These are phyloP conservation scores for Clonostachys sp. DNA, from an alignment of 2,329 filamentous ascomycete genomes.

Conservation along the genomic window DNA sequence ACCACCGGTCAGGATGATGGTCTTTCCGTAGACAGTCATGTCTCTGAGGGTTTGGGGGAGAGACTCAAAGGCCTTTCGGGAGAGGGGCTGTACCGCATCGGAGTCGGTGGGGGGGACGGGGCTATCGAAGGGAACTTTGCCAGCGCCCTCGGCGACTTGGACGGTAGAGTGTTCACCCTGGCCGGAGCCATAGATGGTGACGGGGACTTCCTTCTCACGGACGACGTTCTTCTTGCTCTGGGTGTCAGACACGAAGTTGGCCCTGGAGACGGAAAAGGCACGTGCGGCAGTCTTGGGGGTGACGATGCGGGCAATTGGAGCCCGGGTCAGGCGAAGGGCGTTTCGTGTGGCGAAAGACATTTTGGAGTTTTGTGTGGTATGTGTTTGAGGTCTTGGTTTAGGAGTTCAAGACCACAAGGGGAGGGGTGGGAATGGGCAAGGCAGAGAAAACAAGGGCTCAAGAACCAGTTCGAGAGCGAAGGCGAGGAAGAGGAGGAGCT, in stretches of 20 bases:
- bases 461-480: background rate
- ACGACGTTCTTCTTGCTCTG: slow-evolving; percentile 46
- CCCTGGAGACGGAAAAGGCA: slow-evolving; percentile 23
- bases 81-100: slow-evolving; percentile 45
- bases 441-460: background rate
- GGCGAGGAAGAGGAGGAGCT: background rate
- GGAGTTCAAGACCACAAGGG: background rate
- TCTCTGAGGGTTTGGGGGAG: slow-evolving; percentile 64
- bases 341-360: slow-evolving; percentile 29
- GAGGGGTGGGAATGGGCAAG: slow-evolving; percentile 1
- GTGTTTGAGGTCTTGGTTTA: too few species aligned
- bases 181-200: slow-evolving; percentile 43
- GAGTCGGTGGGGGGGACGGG: slow-evolving; percentile 33
- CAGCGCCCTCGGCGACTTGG: slow-evolving; percentile 37
- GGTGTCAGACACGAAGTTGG: slow-evolving; percentile 27
- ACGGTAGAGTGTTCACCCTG: slow-evolving; percentile 54
- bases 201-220: slow-evolving; percentile 52
- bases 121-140: slow-evolving; percentile 35
- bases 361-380: slow-evolving; percentile 10
- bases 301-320: slow-evolving; percentile 11
- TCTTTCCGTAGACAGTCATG: slow-evolving; percentile 66
- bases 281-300: slow-evolving; percentile 16
- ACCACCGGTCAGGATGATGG: slow-evolving; percentile 69
- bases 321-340: slow-evolving; percentile 20
- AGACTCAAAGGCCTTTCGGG: slow-evolving; percentile 44